Evolutionary conservation across 73 alveolate genomes (phyloP).

Genomic region (Paraurostyla sp.): DNA sequence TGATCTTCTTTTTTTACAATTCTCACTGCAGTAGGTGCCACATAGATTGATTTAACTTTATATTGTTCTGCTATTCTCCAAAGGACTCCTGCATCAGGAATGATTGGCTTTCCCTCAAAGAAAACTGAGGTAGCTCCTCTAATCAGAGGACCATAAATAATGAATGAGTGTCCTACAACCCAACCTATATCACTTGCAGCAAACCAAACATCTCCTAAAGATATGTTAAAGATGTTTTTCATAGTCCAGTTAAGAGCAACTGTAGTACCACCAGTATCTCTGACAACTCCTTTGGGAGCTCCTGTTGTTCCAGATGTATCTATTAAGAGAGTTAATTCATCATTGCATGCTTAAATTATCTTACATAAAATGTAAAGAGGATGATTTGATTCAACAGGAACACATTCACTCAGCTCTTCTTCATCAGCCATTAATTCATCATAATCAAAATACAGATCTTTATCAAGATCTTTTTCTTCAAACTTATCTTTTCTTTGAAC

Average conservation of each 20-base stretch:
- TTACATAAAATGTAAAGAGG: constrained; percentile 94
- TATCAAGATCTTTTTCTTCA: constrained; percentile 56
- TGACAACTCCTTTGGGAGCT: constrained; percentile 98
- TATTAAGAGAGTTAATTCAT: not conserved
- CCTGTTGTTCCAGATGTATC: constrained; percentile 99
- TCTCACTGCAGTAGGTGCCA: constrained; percentile 99
- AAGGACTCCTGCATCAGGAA: constrained; percentile 96
- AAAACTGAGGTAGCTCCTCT: constrained; percentile 98
- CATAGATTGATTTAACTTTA: constrained; percentile 93
- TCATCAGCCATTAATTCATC: constrained; percentile 69
- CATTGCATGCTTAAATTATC: not conserved
- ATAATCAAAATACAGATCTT: constrained; percentile 74
- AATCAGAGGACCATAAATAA: constrained; percentile 99
- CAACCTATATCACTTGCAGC: constrained; percentile 99
- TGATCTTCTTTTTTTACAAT: constrained; percentile 98
- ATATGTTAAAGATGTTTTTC: constrained; percentile 93
- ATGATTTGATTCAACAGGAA: constrained; percentile 90
- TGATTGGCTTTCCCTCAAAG: constrained; percentile 99
- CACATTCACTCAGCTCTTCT: constrained; percentile 78
- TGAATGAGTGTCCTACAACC: constrained; percentile 99
- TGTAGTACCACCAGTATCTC: constrained; percentile 98
- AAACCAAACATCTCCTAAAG: constrained; percentile 92
- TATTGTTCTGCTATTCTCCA: constrained; percentile 93
- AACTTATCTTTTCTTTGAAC: constrained; percentile 76
- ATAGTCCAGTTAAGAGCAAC: constrained; percentile 95